Evolutionary conservation across 2,329 filamentous ascomycete species (phyloP), one percentile per base, ranked within the genome.

Genomic region (Epichloe bromicola): DNA sequence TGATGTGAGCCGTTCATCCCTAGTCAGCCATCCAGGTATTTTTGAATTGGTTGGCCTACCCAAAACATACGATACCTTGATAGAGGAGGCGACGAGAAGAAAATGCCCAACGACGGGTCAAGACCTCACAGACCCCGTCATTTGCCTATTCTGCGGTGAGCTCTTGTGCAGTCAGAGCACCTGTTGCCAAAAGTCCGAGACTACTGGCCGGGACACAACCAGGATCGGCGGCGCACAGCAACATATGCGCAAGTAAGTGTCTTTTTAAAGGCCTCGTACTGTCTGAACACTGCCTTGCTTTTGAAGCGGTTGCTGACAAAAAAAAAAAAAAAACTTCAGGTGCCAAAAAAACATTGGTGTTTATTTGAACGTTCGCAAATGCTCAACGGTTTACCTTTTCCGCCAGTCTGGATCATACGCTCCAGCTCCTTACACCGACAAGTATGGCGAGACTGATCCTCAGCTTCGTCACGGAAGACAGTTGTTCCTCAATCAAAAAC

Each of bases 341-440:
- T 97, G 91, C 66, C 89, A 93, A 63, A 80, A 83, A 55, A 89
- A 88, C 59, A 82, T 95, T 46, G 93, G 93, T n/a, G 73, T 96
- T 36, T 97, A 94, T 71, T 85, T 98, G 66, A 95, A 95, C 66
- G 91, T 98, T 59, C 86, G 93, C 58, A 97, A 97, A 71, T 97
- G 94, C 70, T 88, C 85, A 58, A 82, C 95, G 40, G 80, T 95
- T 54, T 95, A 95, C 66, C 73, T 95, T 51, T 89, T 95, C 69
- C 81, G 84, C 53, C 74, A 76, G 34, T 86, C 86, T 45, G 93
- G 93, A 39, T 89, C 86, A 26, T 98, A 86, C 72, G 83, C 85
- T 56, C 79, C 84, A 41, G 91, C 93, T 4, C 93, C 93, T 0
- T 98, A 97, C 66, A 84, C 97, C 56, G 93, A 98, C 67, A 86